Evolutionary conservation across 1,284 basidiomycete genomes (phyloP), one percentile per base, ranked within the genome.

Genomic region (Hemileia vastatrix): DNA sequence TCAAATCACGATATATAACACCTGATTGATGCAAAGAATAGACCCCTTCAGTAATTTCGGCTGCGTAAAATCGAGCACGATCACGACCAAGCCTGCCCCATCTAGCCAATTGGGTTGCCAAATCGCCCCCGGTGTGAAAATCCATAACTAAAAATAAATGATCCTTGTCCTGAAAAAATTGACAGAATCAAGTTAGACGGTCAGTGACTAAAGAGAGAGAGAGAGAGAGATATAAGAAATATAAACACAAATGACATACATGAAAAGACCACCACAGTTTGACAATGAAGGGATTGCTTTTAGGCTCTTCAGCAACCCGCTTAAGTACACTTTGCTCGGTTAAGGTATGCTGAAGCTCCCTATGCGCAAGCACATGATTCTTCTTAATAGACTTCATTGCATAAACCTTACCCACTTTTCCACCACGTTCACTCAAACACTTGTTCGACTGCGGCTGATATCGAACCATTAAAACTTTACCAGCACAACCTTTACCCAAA

Each of bases 371-470:
- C 31, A 97, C 93, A 76, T 95, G 90, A 4, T 90, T 83, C 78
- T 96, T 97, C 63, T 90, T 92, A 77, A 97, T 94, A 4, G 91
- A 91, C 79, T 97, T 97, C 79, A 96, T 83, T 31, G 93, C 93
- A 76, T 87, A 92, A 54, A 94, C 78, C 62, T 84, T 82, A 45
- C 81, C 70, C n/a, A 18, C 84, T 83, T 11, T 79, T 78, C 76
- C 86, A 86, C 43, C 43, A n/a, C 36, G 54, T 15, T 44, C 18
- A 8, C 27, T 54, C 18, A 15, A 24, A 6, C n/a, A 23, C 48
- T 23, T 32, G 11, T 53, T 51, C 4, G 24, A 47, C 36, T 49
- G 21, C 6, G 53, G 3, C 6, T 45, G 51, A 18, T 61, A 54
- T 36, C 33, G 59, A 9, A 67, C 63, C 54, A 68, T 53, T 6